Evolutionary conservation across 2,329 filamentous ascomycete genomes (phyloP).

Genomic region (Fusarium torulosum): DNA sequence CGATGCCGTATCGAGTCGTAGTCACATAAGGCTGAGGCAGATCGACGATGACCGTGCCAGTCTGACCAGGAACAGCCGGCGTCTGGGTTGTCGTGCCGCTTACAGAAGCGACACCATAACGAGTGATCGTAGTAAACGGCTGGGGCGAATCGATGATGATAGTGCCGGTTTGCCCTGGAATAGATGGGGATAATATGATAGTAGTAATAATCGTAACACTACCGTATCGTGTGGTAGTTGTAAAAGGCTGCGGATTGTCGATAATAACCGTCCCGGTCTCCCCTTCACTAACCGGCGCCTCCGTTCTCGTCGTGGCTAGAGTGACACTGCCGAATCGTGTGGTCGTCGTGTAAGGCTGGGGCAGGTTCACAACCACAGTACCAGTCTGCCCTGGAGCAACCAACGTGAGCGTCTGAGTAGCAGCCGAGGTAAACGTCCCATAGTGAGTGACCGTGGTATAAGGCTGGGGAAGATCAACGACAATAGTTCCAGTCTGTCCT

Average conservation of each 20-base stretch:
- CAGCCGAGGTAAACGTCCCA: not conserved
- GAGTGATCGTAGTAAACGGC: not conserved
- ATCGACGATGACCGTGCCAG: not conserved
- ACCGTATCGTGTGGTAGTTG: not conserved
- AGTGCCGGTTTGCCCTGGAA: slow-evolving; percentile 7
- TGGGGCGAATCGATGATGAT: slow-evolving; percentile 9
- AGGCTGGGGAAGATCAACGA: slow-evolving; percentile 14
- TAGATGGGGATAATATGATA: not conserved
- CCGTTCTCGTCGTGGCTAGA: not conserved
- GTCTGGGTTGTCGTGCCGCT: not conserved
- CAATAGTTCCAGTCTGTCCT: slow-evolving; percentile 9
- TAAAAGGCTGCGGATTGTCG: too few species aligned
- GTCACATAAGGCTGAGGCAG: not conserved
- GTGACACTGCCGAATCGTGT: slow-evolving; percentile 1
- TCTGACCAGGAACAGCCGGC: not conserved
- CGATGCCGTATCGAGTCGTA: not conserved
- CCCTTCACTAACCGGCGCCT: too few species aligned
- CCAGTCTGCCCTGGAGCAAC: slow-evolving; percentile 7
- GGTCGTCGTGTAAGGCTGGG: not conserved
- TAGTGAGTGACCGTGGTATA: slow-evolving; percentile 1
- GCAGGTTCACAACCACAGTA: slow-evolving; percentile 9
- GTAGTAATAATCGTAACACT: not conserved
- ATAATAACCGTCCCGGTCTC: too few species aligned
- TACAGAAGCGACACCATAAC: not conserved
- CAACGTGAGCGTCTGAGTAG: not conserved